Percentiles rank a stretch among this genome's conserved stretches.
These are phyloP conservation scores for Gentiana macrophylla DNA, from an alignment of 257 asterid genomes.

Conservation along the genomic window DNA sequence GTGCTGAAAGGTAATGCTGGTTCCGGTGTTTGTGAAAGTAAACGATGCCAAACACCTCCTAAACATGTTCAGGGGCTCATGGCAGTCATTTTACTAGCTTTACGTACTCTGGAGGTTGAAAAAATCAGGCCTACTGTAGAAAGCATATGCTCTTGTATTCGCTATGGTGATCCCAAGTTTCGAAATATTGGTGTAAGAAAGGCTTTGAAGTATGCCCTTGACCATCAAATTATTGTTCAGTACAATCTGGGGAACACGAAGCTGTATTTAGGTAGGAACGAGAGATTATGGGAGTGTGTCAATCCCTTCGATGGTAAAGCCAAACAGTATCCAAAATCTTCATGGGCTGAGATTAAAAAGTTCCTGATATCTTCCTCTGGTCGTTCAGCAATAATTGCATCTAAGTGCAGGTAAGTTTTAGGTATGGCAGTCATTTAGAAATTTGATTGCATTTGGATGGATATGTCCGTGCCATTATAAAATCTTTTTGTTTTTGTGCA, in stretches of 20 bases:
- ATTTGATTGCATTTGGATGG: neutral
- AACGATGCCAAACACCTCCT: constrained; percentile 11
- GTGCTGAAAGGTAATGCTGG: constrained; percentile 1
- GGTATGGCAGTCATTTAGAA: neutral
- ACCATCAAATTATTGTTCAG: constrained; percentile 28
- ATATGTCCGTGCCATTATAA: neutral
- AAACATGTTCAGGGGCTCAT: constrained; percentile 25
- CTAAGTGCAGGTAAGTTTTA: constrained; percentile 39
- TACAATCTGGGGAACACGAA: constrained; percentile 20
- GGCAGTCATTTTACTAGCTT: constrained; percentile 29
- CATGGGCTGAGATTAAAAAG: constrained; percentile 30
- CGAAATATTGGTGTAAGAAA: constrained; percentile 27
- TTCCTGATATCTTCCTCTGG: constrained; percentile 35
- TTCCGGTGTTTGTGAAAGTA: constrained; percentile 12
- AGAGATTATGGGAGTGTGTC: constrained; percentile 3
- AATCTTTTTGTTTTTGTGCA: constrained; percentile 13
- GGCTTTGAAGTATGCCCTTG: constrained; percentile 34
- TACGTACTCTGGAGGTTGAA: constrained; percentile 35
- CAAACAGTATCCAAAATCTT: constrained; percentile 19
- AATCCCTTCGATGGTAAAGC: constrained; percentile 28
- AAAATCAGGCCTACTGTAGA: constrained; percentile 39
- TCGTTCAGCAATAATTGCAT: constrained; percentile 24
- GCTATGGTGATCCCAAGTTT: constrained; percentile 33
- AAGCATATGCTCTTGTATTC: constrained; percentile 34
- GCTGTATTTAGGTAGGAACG: constrained; percentile 29